A percentile compares a stretch with the other conserved stretches of the same genome.
Conservation (phyloP, 805 yeast species). For the Candida stauntonica region DNA sequence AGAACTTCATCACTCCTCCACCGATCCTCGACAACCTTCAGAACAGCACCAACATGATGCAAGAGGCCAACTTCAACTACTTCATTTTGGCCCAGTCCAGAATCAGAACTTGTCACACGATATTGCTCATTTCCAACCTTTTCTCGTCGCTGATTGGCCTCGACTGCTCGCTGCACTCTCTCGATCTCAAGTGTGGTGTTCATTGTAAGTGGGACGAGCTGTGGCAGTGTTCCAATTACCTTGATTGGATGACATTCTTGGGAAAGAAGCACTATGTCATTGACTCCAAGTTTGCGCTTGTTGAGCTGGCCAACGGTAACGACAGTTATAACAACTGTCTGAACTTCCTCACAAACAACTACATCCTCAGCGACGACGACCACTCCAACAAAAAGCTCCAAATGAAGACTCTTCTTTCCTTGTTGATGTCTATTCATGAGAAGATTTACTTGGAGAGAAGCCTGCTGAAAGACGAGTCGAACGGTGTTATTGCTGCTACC, state of each 20-base stretch:
- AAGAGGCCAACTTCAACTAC: conserved; percentile 37
- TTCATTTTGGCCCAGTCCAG: conserved; percentile 73
- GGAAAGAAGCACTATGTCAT: conserved; percentile 34
- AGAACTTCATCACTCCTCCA: conserved; percentile 37
- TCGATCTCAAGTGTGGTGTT: conserved; percentile 58
- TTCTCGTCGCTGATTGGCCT: conserved; percentile 46
- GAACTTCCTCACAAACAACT: conserved; percentile 43
- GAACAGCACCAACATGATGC: conserved; percentile 26
- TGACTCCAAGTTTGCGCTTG: conserved; percentile 51
- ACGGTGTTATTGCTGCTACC: conserved; percentile 44
- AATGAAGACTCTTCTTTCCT: conserved; percentile 46
- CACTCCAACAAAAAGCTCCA: conserved; percentile 35
- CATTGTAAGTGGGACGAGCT: conserved; percentile 56
- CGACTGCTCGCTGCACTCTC: conserved; percentile 39
- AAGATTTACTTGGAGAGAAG: conserved; percentile 50
- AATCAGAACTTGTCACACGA: conserved; percentile 66
- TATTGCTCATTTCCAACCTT: conserved; percentile 54
- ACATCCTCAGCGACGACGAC: conserved; percentile 33
- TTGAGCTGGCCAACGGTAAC: conserved; percentile 51
- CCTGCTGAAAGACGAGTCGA: conserved; percentile 32
- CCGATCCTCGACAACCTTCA: conserved; percentile 33
- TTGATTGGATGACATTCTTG: conserved; percentile 47
- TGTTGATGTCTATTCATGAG: conserved; percentile 65
- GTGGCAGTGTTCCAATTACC: conserved; percentile 49
- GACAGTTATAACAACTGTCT: conserved; percentile 43